Evolutionary conservation across 1,284 basidiomycete genomes (phyloP).

Genomic region (Entoloma clypeatum): DNA sequence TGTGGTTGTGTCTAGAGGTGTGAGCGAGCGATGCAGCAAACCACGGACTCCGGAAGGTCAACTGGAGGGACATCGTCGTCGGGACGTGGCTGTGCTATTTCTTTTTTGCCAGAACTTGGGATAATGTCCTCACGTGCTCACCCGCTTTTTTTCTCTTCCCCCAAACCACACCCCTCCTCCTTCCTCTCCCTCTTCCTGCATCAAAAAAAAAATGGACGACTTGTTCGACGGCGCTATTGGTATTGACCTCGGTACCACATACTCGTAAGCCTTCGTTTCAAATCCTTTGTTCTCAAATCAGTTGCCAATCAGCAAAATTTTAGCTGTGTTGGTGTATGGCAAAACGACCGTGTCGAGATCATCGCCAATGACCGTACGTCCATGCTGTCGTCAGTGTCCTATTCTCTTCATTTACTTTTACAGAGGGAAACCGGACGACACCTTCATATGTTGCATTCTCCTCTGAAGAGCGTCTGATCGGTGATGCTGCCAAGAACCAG

Average conservation of each 20-base stretch:
- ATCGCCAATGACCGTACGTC: slow-evolving; percentile 91
- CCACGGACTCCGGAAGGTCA: slow-evolving; percentile 41
- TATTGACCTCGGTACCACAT: slow-evolving; percentile 90
- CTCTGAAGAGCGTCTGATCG: slow-evolving; percentile 95
- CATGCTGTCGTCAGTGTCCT: slow-evolving; percentile 3
- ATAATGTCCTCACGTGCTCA: slow-evolving; percentile 43
- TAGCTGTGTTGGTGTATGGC: slow-evolving; percentile 96
- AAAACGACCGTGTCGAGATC: slow-evolving; percentile 98
- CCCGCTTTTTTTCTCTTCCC: slow-evolving; percentile 43
- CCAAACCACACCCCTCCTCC: slow-evolving; percentile 29
- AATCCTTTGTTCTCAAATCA: slow-evolving; percentile 11
- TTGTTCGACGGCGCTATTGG: slow-evolving; percentile 95
- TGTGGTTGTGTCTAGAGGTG: slow-evolving; percentile 27
- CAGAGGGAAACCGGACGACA: slow-evolving; percentile 98
- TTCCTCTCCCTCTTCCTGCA: slow-evolving; percentile 28
- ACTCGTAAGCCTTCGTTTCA: slow-evolving; percentile 61
- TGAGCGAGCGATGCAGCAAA: slow-evolving; percentile 36
- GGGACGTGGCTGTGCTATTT: slow-evolving; percentile 47
- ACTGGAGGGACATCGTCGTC: slow-evolving; percentile 28
- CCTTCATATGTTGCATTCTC: slow-evolving; percentile 99
- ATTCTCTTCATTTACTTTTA: background rate
- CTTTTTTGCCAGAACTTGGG: too few relatives aligned
- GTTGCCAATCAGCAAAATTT: slow-evolving; percentile 14
- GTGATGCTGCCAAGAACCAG: slow-evolving; percentile 99
- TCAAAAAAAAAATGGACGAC: slow-evolving; percentile 82